Evolutionary conservation across 2,329 filamentous ascomycete genomes (phyloP).

Genomic region (Exserohilum turcica): DNA sequence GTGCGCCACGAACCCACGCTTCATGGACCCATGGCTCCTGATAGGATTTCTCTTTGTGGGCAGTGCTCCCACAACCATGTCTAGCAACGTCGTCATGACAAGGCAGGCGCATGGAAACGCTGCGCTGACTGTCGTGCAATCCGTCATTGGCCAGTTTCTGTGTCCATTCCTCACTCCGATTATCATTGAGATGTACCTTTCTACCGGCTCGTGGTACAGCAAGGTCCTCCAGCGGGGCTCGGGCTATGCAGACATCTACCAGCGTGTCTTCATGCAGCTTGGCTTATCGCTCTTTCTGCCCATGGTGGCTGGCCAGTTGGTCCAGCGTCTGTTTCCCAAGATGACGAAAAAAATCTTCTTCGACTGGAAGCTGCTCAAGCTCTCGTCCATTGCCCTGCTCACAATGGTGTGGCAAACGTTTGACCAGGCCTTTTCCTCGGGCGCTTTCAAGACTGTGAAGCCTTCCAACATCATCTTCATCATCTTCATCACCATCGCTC

Average conservation of each 20-base stretch:
- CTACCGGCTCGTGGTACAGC: conserved; percentile 59
- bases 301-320: conserved; percentile 64
- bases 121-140: conserved; percentile 60
- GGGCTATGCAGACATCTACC: conserved; percentile 66
- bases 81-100: conserved; percentile 77
- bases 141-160: conserved; percentile 71
- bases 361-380: conserved; percentile 53
- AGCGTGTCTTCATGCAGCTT: conserved; percentile 69
- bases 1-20: conserved; percentile 54
- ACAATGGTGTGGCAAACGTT: conserved; percentile 69
- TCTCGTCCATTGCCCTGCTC: conserved; percentile 53
- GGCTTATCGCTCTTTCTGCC: conserved; percentile 70
- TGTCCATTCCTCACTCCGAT: conserved; percentile 71
- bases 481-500: conserved; percentile 68
- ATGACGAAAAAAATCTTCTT: conserved; percentile 60
- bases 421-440: conserved; percentile 68
- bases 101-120: conserved; percentile 68
- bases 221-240: conserved; percentile 59
- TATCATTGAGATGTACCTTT: conserved; percentile 66
- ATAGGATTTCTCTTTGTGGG: conserved; percentile 70
- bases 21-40: conserved; percentile 68
- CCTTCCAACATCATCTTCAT: conserved; percentile 68
- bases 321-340: conserved; percentile 62
- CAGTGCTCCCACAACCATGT: conserved; percentile 74
- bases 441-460: conserved; percentile 64